Conservation (phyloP, 2,329 filamentous ascomycete genomes). For the Waltergamsia citrina region DNA sequence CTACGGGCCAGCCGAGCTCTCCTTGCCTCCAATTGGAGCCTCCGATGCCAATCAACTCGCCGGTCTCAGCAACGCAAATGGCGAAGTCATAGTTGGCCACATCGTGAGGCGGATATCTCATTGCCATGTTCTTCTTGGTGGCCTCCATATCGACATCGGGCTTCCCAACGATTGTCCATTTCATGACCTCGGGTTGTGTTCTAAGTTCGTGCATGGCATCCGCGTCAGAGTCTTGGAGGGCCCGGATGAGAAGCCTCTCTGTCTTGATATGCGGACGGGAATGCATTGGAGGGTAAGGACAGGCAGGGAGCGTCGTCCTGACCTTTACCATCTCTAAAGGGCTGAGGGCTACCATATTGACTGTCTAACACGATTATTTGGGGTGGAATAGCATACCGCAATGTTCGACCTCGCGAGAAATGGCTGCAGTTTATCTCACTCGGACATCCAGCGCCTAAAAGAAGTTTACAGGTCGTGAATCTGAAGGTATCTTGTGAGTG, state of each 20-base stretch:
- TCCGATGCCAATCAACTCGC: slow-evolving; percentile 42
- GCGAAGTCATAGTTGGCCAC: slow-evolving; percentile 44
- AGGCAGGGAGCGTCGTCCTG: slow-evolving; percentile 35
- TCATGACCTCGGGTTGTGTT: slow-evolving; percentile 52
- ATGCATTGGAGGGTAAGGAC: slow-evolving; percentile 28
- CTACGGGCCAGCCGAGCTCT: slow-evolving; percentile 42
- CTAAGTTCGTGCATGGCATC: slow-evolving; percentile 40
- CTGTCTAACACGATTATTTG: too few relatives aligned
- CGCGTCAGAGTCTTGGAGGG: slow-evolving; percentile 38
- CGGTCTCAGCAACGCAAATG: slow-evolving; percentile 35
- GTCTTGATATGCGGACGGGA: slow-evolving; percentile 34
- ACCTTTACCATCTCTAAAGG: slow-evolving; percentile 31
- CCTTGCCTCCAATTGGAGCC: slow-evolving; percentile 26
- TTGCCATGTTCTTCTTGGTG: slow-evolving; percentile 28
- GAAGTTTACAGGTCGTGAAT: too few relatives aligned
- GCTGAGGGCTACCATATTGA: too few relatives aligned
- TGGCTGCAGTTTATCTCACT: too few relatives aligned
- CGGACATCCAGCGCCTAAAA: too few relatives aligned
- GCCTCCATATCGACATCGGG: slow-evolving; percentile 32
- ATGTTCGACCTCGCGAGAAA: too few relatives aligned
- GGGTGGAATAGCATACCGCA: too few relatives aligned
- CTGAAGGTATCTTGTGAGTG: too few relatives aligned
- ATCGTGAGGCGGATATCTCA: slow-evolving; percentile 39
- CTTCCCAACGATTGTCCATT: slow-evolving; percentile 35
- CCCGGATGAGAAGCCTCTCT: slow-evolving; percentile 44